Evolutionary conservation across 176 grass and related monocot species (phyloP), one percentile per base, ranked within the genome.

Genomic region (Musa itinerans): DNA sequence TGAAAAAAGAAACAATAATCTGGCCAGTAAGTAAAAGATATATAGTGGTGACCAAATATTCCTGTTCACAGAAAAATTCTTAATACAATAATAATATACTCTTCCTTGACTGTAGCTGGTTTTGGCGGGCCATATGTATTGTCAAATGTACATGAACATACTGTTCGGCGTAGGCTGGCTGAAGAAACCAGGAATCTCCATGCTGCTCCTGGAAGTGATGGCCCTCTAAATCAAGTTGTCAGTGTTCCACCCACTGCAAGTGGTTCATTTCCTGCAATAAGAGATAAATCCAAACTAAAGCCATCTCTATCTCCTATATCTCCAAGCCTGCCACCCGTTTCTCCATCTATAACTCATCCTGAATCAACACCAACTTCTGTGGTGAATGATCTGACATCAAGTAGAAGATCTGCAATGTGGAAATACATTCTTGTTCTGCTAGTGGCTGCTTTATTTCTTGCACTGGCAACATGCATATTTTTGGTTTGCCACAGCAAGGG

Each of bases 161-260:
- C 82, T 84, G 78, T 70, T 71, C 85, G 83, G 50, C 90, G 91
- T 73, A 90, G 86, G 77, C 78, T 99, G 68, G 78, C 89, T 83
- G 77, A 78, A 54, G 89, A 89, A 65, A 21, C 69, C 70, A 94
- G 69, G 73, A 91, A 91, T 63, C 90, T 91, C 76, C 83, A 78
- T 85, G 86, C 89, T 26, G 68, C 84, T 79, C 81, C 88, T 72
- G 75, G 74, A 85, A 86, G 76, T 71, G 83, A 25, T 78, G 76
- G 56, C 74, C 48, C 59, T 72, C 79, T 88, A 63, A 71, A 77
- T 70, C 55, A 50, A 50, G 56, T 29, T 80, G 80, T 65, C 83
- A 25, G 78, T 75, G 85, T 93, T 84, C 90, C 80, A 81, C 80
- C 81, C 69, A 82, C 82, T 71, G 77, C 83, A 81, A 92, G 74